Percentiles rank a stretch among this genome's conserved stretches.
phyloP scores from a whole-genome alignment of 306 rosid species.

The Ormosia semicastrata region DNA sequence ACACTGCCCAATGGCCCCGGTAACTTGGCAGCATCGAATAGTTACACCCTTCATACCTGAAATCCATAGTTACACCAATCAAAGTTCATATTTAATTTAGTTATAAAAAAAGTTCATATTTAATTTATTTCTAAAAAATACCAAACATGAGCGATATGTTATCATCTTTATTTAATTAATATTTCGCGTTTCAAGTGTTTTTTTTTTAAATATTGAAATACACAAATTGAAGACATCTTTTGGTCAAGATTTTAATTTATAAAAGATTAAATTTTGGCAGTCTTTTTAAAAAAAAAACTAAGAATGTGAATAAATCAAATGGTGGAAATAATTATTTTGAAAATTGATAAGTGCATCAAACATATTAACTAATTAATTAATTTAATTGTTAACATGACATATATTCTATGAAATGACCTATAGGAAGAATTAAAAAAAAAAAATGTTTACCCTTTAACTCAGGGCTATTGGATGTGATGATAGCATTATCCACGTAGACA shows the following conservation, averaged over 20 bases:
- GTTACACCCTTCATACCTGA: not conserved
- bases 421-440: not conserved
- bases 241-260: not conserved
- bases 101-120: no score
- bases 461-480: not conserved
- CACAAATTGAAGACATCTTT: not conserved
- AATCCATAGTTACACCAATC: not conserved
- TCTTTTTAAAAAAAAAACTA: not conserved
- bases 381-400: not conserved
- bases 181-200: not conserved
- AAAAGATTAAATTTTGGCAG: not conserved
- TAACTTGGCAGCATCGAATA: constrained; percentile 14
- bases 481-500: not conserved
- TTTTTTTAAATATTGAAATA: not conserved
- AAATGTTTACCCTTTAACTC: not conserved
- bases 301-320: not conserved
- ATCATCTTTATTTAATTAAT: not conserved
- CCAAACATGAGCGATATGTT: not conserved
- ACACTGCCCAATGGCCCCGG: not conserved
- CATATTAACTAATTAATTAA: not conserved
- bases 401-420: not conserved
- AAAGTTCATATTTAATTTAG: no score
- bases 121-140: not conserved
- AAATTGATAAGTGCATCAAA: not conserved
- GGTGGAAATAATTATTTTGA: not conserved